These are phyloP conservation scores for Pseudogymnoascus sp. DNA, from an alignment of 2,329 filamentous ascomycete genomes.

Conservation along the genomic window DNA sequence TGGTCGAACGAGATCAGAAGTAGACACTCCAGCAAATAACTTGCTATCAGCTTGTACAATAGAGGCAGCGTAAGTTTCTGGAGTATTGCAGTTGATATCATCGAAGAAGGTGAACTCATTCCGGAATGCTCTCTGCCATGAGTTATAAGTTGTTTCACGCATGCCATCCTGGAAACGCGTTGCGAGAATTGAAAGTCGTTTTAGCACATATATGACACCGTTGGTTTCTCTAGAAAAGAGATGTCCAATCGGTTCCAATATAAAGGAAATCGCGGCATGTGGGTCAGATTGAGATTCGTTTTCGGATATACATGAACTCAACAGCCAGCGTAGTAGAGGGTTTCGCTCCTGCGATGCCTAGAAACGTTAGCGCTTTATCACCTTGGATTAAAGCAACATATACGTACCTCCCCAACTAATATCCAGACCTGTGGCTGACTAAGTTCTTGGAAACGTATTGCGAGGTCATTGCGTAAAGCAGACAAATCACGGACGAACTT, in stretches of 20 bases:
- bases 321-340: not conserved
- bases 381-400: not conserved
- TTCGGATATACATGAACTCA: not conserved
- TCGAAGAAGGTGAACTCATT: not conserved
- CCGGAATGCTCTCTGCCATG: not conserved
- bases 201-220: not conserved
- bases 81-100: not conserved
- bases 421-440: not conserved
- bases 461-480: not conserved
- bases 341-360: not conserved
- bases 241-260: not conserved
- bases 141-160: not conserved
- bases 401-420: not conserved
- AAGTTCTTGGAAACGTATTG: not conserved
- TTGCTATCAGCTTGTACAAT: not conserved
- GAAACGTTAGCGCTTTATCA: not conserved
- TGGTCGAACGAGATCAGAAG: not conserved
- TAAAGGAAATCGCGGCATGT: not conserved
- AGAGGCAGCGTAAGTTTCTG: not conserved
- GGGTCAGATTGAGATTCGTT: not conserved
- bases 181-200: not conserved
- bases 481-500: not conserved
- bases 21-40: not conserved
- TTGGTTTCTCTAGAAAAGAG: not conserved
- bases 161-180: not conserved